phyloP scores from a whole-genome alignment of 176 grass and related monocot species.

The Oryza coarctata region DNA sequence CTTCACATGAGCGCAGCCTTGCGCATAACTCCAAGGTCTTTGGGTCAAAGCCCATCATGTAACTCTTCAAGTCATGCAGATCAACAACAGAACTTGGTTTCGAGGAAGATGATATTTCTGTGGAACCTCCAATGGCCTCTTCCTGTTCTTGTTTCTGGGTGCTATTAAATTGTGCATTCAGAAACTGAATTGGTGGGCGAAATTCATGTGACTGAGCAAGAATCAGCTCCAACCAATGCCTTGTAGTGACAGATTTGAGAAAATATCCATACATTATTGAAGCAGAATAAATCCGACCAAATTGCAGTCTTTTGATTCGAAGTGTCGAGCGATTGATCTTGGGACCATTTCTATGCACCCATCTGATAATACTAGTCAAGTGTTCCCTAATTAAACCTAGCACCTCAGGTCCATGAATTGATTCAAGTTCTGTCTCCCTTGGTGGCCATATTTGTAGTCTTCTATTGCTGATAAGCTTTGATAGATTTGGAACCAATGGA shows the following conservation, averaged over 20 bases:
- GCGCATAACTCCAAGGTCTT: slow-evolving; percentile 61
- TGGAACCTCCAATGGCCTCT: slow-evolving; percentile 33
- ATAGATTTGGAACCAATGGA: slow-evolving; percentile 63
- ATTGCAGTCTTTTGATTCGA: slow-evolving; percentile 51
- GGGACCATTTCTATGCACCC: slow-evolving; percentile 51
- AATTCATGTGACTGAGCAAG: slow-evolving; percentile 36
- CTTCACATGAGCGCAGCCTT: slow-evolving; percentile 47
- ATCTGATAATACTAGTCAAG: slow-evolving; percentile 59
- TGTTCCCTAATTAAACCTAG: slow-evolving; percentile 57
- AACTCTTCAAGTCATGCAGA: slow-evolving; percentile 43
- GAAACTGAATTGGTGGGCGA: slow-evolving; percentile 30
- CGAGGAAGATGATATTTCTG: slow-evolving; percentile 28
- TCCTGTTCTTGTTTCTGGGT: slow-evolving; percentile 37
- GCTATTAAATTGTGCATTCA: slow-evolving; percentile 36
- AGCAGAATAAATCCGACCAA: slow-evolving; percentile 51
- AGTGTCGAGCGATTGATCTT: slow-evolving; percentile 53
- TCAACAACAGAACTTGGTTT: slow-evolving; percentile 39
- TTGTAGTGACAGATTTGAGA: slow-evolving; percentile 49
- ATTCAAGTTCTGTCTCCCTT: slow-evolving; percentile 58
- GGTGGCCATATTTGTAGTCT: slow-evolving; percentile 56
- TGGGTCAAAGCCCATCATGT: slow-evolving; percentile 63
- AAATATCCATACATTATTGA: slow-evolving; percentile 67
- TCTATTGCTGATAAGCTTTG: slow-evolving; percentile 43
- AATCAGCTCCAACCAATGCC: slow-evolving; percentile 51
- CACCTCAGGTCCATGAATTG: slow-evolving; percentile 50